Base-by-base conservation (phyloP, 352 stramenopile species). In the Globisporangium cystogenes region DNA sequence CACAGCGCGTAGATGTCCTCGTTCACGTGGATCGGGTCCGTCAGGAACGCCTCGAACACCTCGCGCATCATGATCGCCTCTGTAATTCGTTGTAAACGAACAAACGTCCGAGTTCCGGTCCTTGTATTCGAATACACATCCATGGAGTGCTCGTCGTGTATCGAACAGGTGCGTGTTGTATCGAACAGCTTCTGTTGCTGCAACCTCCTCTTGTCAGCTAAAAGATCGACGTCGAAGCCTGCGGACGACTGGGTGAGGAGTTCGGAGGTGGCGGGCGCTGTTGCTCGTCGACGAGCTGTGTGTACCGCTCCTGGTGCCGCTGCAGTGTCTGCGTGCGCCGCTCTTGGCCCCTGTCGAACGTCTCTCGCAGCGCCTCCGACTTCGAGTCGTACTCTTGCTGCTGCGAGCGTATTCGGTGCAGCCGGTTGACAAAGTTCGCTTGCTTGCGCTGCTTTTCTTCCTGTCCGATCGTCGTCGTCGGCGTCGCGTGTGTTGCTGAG, bases 31-130 rank as follows among this genome's bases (percentile, higher is more conserved):
- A 91, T 83, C 48, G 81, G 81, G 46, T 91, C 81, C 41, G 81
- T 91, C 50, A 91, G 49, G 60, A 91, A 91, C 48, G 81, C 76
- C 61, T 89, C 81, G 55, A 89, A 91, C 57, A 91, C 77, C 61
- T 89, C 77, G 15, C 81, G 77, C 77, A 89, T 88, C 45, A 71
- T 63, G 4, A 7, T 10, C 15, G 10, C 10, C 4, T 37, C 3
- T 24, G 7, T 8, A 11, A 24, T 16, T n/a, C n/a, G n/a, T n/a
- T n/a, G n/a, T n/a, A n/a, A n/a, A n/a, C n/a, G n/a, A n/a, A n/a
- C n/a, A 29, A 29, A 29, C 2, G 26, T 29, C 2, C 26, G 5
- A 29, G 3, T 29, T 29, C 5, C 26, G 26, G 26, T 29, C 26
- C n/a, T n/a, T n/a, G n/a, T n/a, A n/a, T n/a, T n/a, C n/a, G n/a